Evolutionary conservation across 140 eudicot genomes (phyloP), one percentile per base, ranked within the genome.

Genomic region (Oenanthe javanica): DNA sequence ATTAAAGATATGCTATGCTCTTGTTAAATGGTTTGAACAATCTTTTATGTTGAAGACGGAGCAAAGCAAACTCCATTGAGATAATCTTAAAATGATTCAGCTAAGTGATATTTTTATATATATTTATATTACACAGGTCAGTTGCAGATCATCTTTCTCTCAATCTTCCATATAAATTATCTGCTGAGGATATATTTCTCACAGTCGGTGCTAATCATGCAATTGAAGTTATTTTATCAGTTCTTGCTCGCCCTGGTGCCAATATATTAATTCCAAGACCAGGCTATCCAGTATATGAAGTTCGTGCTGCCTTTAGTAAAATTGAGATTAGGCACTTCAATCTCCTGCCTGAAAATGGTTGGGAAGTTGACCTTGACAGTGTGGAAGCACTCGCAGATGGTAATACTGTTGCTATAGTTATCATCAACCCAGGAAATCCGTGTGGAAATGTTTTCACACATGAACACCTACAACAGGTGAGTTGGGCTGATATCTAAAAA

Each of bases 351-450:
- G 88, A 82, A 11, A 86, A 86, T 54, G 88, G 82, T 5, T 88
- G 91, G 91, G 91, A 88, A 57, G 83, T 88, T 79, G 88, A 86
- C 82, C 89, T 88, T 66, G 83, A 82, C 38, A 80, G 77, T n/a
- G 88, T 88, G 10, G 82, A 86, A 84, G 72, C 85, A 51, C 85
- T 88, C 23, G 86, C 89, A 9, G 89, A 88, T 48, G 81, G 77
- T 69, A 84, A 88, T 42, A 88, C 91, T 31, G 86, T 82, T 36
- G 88, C 89, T 40, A 86, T 88, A 16, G 88, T 86, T 66, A 81
- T 88, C 59, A 86, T 88, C 78, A 88, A 84, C 76, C 89, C 91
- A 3, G 88, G 91, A 21, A 88, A 88, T 69, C 91, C 91, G 50
- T 86, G 89, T 84, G 89, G 89, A 67, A 88, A 84, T 82, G 91